A percentile compares a stretch with the other conserved stretches of the same genome.
Conservation (phyloP, 73 alveolate genomes). For the Stentor coeruleus region DNA sequence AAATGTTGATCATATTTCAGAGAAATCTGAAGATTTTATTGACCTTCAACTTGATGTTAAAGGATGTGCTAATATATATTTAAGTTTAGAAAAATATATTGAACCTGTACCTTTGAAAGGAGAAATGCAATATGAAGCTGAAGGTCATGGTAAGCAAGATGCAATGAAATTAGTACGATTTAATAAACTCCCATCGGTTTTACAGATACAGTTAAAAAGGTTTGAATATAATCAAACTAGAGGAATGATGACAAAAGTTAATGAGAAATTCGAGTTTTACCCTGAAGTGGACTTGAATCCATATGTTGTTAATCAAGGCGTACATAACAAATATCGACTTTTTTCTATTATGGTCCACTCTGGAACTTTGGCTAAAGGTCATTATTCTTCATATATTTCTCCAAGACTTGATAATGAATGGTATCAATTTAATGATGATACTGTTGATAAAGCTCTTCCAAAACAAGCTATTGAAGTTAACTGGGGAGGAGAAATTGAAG, state of each 20-base stretch:
- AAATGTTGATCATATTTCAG: conserved; percentile 62
- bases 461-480: conserved; percentile 27
- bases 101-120: conserved; percentile 75
- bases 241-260: conserved; percentile 70
- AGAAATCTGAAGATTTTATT: conserved; percentile 62
- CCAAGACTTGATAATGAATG: conserved; percentile 41
- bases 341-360: conserved; percentile 80
- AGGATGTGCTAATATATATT: conserved; percentile 54
- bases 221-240: conserved; percentile 64
- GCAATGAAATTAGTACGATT: conserved; percentile 74
- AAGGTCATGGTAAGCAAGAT: conserved; percentile 71
- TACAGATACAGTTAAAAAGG: conserved; percentile 66
- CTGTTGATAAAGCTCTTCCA: conserved; percentile 23
- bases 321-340: conserved; percentile 50
- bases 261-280: conserved; percentile 48
- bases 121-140: conserved; percentile 74
- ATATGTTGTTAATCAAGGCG: conserved; percentile 23
- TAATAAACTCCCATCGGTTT: conserved; percentile 76
- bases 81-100: conserved; percentile 65
- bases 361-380: conserved; percentile 83
- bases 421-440: conserved; percentile 55
- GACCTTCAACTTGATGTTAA: conserved; percentile 68
- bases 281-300: conserved; percentile 44
- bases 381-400: conserved; percentile 69
- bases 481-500: conserved; percentile 44